phyloP scores from a whole-genome alignment of 139 green algal species.

The Volvox africanus region DNA sequence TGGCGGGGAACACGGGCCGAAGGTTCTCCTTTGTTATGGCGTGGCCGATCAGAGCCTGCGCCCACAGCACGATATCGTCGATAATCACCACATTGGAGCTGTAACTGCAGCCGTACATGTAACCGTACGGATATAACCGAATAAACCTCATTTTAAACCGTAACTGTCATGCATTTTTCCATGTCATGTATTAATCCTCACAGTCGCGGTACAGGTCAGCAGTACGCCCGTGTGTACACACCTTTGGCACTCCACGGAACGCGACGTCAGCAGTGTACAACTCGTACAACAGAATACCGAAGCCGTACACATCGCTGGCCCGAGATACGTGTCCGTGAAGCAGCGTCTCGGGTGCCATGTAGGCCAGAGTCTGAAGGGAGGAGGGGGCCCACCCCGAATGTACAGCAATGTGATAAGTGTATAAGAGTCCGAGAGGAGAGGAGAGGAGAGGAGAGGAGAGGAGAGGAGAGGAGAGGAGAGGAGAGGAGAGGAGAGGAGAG shows the following conservation, averaged over 20 bases:
- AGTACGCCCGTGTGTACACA: neutral
- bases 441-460: neutral
- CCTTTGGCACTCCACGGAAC: slow-evolving; percentile 9
- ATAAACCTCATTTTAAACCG: too few species aligned
- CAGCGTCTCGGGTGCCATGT: slow-evolving; percentile 45
- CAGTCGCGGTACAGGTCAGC: too few species aligned
- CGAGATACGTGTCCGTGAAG: slow-evolving; percentile 38
- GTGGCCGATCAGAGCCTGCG: slow-evolving; percentile 29
- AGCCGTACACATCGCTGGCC: slow-evolving; percentile 25
- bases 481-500: neutral
- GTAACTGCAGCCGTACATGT: too few species aligned
- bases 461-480: neutral
- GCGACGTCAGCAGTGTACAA: slow-evolving; percentile 29
- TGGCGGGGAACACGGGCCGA: slow-evolving; percentile 23
- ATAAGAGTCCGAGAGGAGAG: neutral
- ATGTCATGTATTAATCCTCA: too few species aligned
- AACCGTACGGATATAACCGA: too few species aligned
- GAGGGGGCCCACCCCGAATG: neutral
- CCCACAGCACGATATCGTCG: neutral
- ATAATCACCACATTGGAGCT: too few species aligned
- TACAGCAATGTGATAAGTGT: too few species aligned
- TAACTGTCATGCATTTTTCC: too few species aligned
- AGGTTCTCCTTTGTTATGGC: slow-evolving; percentile 42
- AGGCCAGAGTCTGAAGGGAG: slow-evolving; percentile 19
- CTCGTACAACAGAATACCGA: slow-evolving; percentile 41